These are phyloP conservation scores for Talaromyces islandicus DNA, from an alignment of 2,329 filamentous ascomycete genomes.

Conservation along the genomic window DNA sequence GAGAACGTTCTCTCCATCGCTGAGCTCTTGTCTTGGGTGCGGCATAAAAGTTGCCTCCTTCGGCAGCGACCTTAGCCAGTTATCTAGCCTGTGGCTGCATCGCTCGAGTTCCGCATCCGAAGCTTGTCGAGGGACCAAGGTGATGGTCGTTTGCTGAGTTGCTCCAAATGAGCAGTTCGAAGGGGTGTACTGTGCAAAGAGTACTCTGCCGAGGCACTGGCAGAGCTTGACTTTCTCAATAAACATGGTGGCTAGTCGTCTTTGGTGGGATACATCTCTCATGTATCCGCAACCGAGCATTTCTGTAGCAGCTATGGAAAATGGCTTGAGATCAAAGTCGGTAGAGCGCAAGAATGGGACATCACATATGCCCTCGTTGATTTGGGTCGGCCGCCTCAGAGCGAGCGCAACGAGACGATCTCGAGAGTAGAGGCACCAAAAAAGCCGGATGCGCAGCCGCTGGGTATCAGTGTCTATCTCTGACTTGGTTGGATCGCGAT, in stretches of 20 bases:
- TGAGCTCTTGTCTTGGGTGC: slow-evolving; percentile 55
- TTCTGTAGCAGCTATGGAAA: slow-evolving; percentile 60
- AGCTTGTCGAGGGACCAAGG: slow-evolving; percentile 76
- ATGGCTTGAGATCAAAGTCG: slow-evolving; percentile 69
- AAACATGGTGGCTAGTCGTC: slow-evolving; percentile 73
- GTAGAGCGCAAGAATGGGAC: slow-evolving; percentile 76
- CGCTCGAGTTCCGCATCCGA: slow-evolving; percentile 68
- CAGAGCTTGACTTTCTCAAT: slow-evolving; percentile 83
- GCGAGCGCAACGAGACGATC: slow-evolving; percentile 83
- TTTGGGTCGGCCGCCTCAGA: slow-evolving; percentile 79
- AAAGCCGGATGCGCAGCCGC: slow-evolving; percentile 78
- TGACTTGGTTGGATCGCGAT: slow-evolving; percentile 68
- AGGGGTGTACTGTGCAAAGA: slow-evolving; percentile 82
- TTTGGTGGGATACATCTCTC: slow-evolving; percentile 64
- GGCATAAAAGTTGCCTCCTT: slow-evolving; percentile 62
- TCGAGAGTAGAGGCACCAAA: slow-evolving; percentile 92
- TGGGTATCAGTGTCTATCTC: slow-evolving; percentile 63
- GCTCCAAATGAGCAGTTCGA: slow-evolving; percentile 66
- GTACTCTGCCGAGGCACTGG: slow-evolving; percentile 75
- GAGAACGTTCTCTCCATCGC: slow-evolving; percentile 41
- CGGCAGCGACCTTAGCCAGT: slow-evolving; percentile 67
- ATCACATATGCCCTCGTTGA: slow-evolving; percentile 85
- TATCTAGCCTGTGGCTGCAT: slow-evolving; percentile 69
- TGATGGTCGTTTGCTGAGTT: slow-evolving; percentile 67
- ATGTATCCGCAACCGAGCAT: slow-evolving; percentile 63